These are phyloP conservation scores for Aspergillus caelatus DNA, from an alignment of 2,329 filamentous ascomycete genomes.

Conservation along the genomic window DNA sequence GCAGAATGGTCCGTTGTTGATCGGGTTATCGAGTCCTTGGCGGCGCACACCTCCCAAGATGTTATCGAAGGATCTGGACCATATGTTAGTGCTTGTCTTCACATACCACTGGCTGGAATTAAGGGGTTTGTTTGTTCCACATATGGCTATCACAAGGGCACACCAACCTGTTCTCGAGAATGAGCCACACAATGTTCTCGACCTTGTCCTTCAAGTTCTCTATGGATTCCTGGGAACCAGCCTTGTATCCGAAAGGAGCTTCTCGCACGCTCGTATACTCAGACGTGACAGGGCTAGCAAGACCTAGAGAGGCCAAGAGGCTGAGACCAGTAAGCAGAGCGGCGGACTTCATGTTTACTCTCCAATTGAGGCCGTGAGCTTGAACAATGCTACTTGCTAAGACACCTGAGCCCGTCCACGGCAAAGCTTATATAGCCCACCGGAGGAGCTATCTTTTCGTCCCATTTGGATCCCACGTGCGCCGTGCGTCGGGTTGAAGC, in stretches of 20 bases:
- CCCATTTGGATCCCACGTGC: neutral
- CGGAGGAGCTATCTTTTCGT: neutral
- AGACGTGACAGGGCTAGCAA: neutral
- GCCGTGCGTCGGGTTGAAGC: neutral
- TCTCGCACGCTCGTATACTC: constrained; percentile 1
- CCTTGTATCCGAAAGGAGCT: constrained; percentile 21
- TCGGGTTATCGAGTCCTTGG: constrained; percentile 45
- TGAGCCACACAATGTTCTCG: constrained; percentile 38
- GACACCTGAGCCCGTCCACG: neutral
- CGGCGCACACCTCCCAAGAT: constrained; percentile 46
- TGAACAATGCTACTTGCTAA: neutral
- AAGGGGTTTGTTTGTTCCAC: neutral
- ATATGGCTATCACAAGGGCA: neutral
- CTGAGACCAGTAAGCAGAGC: neutral
- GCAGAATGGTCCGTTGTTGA: constrained; percentile 48
- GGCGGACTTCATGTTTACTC: neutral
- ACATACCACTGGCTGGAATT: neutral
- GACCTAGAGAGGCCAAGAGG: neutral
- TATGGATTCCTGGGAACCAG: constrained; percentile 34
- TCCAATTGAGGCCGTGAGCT: neutral
- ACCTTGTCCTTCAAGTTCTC: constrained; percentile 37
- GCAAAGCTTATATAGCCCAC: neutral
- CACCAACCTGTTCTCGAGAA: constrained; percentile 39
- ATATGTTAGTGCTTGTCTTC: neutral
- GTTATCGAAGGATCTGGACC: constrained; percentile 43